Base-by-base conservation (phyloP, 495 filamentous ascomycete species). In the Penicillium canescens region DNA sequence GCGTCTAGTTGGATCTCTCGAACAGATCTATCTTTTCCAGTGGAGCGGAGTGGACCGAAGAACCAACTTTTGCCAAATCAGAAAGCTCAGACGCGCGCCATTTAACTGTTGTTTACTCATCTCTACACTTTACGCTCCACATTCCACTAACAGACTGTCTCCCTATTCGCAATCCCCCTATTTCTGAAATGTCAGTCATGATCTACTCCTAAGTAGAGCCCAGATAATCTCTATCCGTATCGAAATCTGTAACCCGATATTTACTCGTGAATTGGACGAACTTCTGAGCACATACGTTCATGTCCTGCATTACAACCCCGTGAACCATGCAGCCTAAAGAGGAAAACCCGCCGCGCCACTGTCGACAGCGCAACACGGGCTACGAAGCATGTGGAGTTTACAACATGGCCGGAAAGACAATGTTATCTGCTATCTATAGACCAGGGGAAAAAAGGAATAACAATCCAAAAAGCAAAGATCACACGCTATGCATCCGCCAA, bases 21-120 rank as follows among this genome's bases (percentile, higher is more conserved):
- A 58, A 51, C 43, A 48, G 60, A 64, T 61, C 55, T 66, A 61
- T 66, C 57, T 53, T 48, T 21, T 42, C 16, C 11, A 47, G 24
- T 21, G 45, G 12, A 47, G 45, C 24, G 28, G 2, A 41, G 61
- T 63, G 61, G 57, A 60, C 34, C 41, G 24, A 6, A n/a, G 42
- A 16, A 48, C 13, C 39, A 20, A 28, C 16, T 18, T 5, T 14
- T 10, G 11, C 35, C 35, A 24, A 43, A 41, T 55, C 35, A 36
- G 24, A 37, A 10, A 45, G 37, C 2, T 8, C 46, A 23, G 34
- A 39, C 31, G 41, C 16, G 33, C 16, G 18, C 12, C 46, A 26
- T 24, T 31, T 34, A 18, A 26, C 12, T 26, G 26, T 33, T 23
- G 8, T 26, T 21, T 26, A 33, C 34, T 41, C 23, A 13, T 7